Evolutionary conservation across 305 asterid species (phyloP), one percentile per base, ranked within the genome.

Genomic region (Plantago rigida): DNA sequence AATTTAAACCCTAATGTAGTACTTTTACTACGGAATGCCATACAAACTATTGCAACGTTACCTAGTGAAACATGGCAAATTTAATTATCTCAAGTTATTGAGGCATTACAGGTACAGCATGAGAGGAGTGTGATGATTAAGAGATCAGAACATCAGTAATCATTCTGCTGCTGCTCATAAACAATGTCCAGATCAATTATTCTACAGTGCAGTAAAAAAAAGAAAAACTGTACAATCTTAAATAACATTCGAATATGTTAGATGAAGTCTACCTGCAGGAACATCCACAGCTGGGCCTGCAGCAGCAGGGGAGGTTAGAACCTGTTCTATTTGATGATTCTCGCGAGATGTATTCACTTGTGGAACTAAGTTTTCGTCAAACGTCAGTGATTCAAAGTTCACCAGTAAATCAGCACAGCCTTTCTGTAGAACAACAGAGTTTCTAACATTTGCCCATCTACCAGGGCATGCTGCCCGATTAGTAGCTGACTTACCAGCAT

Each of bases 291-390:
- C 57, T 60, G 89, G 79, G 79, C 78, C 72, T 56, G 79, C 72
- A 45, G 69, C 79, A 36, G 79, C 55, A 22, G 26, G 26, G 50
- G 84, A 51, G 13, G 82, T 61, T n/a, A 74, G 64, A 55, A 58
- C 47, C 56, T 56, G 62, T 48, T 79, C 82, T n/a, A 12, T 15
- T 15, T 65, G 70, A 72, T 48, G 60, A 60, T 44, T 82, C 53
- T 69, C 71, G 63, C 71, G 62, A 19, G 47, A 51, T 64, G 26
- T 67, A 71, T 28, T 70, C 39, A 67, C 62, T n/a, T 74, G 64
- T 54, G 99, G 97, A 72, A 93, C 96, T 78, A 89, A 74, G 62
- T 74, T 83, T 52, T 71, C 75, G 78, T 85, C 77, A 76, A 80
- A 84, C 22, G 73, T 71, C 66, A 93, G 80, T 24, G 88, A 79